These are phyloP conservation scores for Fusarium clavum DNA, from an alignment of 2,329 filamentous ascomycete genomes.

Conservation along the genomic window DNA sequence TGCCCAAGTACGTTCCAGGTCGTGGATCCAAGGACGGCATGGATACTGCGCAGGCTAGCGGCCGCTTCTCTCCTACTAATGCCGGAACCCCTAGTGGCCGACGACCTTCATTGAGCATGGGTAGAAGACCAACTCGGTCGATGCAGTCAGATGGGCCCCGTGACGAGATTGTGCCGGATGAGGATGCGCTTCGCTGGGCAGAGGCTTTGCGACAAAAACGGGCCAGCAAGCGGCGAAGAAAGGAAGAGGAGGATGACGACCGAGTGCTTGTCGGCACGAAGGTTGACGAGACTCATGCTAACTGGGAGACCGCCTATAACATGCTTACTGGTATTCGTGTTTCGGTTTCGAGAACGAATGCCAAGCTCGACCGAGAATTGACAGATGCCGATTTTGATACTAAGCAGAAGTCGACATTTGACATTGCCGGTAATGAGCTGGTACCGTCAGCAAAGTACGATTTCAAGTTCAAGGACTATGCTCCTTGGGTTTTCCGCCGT, in stretches of 20 bases:
- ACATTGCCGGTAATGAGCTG: constrained; percentile 96
- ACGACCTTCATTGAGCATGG: constrained; percentile 85
- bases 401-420: constrained; percentile 98
- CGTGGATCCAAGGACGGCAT: constrained; percentile 79
- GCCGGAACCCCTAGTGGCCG: constrained; percentile 67
- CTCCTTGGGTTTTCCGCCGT: constrained; percentile 98
- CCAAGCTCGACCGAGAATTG: constrained; percentile 91
- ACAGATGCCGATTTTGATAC: constrained; percentile 93
- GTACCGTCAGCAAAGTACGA: constrained; percentile 99
- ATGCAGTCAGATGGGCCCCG: constrained; percentile 85
- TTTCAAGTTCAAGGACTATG: constrained; percentile 99
- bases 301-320: constrained; percentile 98
- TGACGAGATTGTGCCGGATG: constrained; percentile 87
- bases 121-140: constrained; percentile 83
- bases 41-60: constrained; percentile 75
- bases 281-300: constrained; percentile 96
- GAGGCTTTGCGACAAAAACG: constrained; percentile 93
- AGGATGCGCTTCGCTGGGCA: constrained; percentile 91
- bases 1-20: constrained; percentile 75
- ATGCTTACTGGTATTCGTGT: constrained; percentile 99
- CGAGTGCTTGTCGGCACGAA: constrained; percentile 96
- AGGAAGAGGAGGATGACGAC: constrained; percentile 91
- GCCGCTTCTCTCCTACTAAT: constrained; percentile 80
- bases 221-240: constrained; percentile 84
- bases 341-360: constrained; percentile 94